phyloP scores from a whole-genome alignment of 2,329 filamentous ascomycete species.

The Fusarium pseudocircinatum region DNA sequence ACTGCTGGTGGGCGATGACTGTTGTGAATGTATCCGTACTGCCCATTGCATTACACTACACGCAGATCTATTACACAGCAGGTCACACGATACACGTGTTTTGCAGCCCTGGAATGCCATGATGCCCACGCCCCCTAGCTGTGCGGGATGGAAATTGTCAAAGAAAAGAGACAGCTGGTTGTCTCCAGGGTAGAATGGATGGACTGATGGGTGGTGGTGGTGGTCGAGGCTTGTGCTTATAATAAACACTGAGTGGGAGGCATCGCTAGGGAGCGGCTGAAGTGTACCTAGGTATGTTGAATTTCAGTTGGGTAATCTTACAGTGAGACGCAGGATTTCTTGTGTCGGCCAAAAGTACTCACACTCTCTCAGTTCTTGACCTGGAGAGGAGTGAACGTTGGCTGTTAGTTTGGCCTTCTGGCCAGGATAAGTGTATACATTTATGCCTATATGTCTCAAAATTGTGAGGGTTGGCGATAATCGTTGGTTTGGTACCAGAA shows the following conservation, averaged over 20 bases:
- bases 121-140: background rate
- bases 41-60: background rate
- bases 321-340: background rate
- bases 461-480: conserved; percentile 5
- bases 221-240: background rate
- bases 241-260: background rate
- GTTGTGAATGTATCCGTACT: background rate
- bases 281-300: background rate
- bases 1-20: conserved; percentile 11
- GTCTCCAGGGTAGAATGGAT: conserved; percentile 1
- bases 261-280: background rate
- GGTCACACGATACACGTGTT: conserved; percentile 16
- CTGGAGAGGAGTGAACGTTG: background rate
- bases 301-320: background rate
- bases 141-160: background rate
- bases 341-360: background rate
- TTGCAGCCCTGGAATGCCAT: background rate
- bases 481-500: background rate
- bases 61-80: background rate
- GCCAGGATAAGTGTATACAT: background rate
- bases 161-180: background rate
- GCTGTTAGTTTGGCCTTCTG: background rate
- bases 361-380: background rate
- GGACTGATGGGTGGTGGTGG: background rate
- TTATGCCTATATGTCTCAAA: conserved; percentile 7